phyloP scores from a whole-genome alignment of 306 rosid genomes.

The Trifolium repens region DNA sequence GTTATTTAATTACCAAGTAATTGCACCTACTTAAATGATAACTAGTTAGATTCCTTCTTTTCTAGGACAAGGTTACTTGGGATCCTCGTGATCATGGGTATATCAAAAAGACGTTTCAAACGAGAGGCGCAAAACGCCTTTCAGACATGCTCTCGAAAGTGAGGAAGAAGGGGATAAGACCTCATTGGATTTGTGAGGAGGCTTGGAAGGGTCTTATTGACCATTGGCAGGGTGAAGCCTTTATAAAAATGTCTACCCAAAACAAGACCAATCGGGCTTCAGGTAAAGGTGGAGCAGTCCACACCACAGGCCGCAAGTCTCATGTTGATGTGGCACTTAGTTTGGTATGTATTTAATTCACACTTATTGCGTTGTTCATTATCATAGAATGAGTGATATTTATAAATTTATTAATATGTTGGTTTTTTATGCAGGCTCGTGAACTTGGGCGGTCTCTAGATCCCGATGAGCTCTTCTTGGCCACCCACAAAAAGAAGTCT shows the following conservation, averaged over 20 bases:
- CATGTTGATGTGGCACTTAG: constrained; percentile 18
- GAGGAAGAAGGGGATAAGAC: constrained; percentile 8
- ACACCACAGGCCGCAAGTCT: constrained; percentile 30
- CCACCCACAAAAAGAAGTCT: constrained; percentile 26
- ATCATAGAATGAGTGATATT: background rate
- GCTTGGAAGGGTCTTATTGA: constrained; percentile 11
- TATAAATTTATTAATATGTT: background rate
- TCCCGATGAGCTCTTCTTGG: constrained; percentile 19
- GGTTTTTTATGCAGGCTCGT: background rate
- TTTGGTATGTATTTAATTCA: constrained; percentile 1
- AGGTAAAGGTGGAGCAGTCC: constrained; percentile 30
- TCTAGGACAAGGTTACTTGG: constrained; percentile 23
- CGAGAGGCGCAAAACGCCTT: constrained; percentile 14
- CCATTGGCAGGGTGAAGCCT: constrained; percentile 22
- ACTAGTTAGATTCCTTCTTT: constrained; percentile 14
- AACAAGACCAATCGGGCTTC: constrained; percentile 25
- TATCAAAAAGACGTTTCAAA: constrained; percentile 8
- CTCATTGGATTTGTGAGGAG: constrained; percentile 29
- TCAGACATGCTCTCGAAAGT: constrained; percentile 16
- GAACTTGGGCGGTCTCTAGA: constrained; percentile 23
- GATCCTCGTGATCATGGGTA: background rate
- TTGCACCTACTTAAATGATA: constrained; percentile 1
- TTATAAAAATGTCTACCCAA: constrained; percentile 2
- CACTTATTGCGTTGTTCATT: background rate
- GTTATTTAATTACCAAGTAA: background rate